phyloP scores from a whole-genome alignment of 2,329 filamentous ascomycete genomes.

The Trichoderma sp. region DNA sequence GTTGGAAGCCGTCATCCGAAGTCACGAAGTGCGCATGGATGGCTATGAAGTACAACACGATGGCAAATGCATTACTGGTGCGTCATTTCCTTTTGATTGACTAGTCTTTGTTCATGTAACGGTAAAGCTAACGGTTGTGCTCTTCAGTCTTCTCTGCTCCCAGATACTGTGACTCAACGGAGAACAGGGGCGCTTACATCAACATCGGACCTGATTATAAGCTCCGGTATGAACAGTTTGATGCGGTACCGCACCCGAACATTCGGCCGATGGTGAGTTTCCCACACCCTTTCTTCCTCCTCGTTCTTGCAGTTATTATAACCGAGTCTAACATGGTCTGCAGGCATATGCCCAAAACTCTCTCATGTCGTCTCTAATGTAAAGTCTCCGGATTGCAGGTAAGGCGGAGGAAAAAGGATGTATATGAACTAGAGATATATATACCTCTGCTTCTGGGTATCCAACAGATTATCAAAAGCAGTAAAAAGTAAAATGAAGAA shows the following conservation, averaged over 20 bases:
- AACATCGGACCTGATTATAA: conserved; percentile 93
- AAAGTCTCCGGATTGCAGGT: conserved; percentile 33
- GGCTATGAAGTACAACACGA: conserved; percentile 99
- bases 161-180: conserved; percentile 95
- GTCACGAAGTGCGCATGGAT: conserved; percentile 97
- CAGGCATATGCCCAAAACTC: conserved; percentile 85
- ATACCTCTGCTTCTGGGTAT: conserved; percentile 11
- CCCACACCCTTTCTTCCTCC: too few species aligned
- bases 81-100: conserved; percentile 35
- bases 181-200: conserved; percentile 98
- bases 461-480: conserved; percentile 30
- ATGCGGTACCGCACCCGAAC: conserved; percentile 93
- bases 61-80: conserved; percentile 90
- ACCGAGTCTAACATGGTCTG: not conserved
- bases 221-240: conserved; percentile 89
- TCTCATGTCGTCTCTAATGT: conserved; percentile 77
- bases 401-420: not conserved
- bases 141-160: conserved; percentile 87
- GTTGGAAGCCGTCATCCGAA: conserved; percentile 91
- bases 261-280: conserved; percentile 83
- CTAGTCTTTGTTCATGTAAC: not conserved
- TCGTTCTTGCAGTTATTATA: not conserved
- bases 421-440: conserved; percentile 28
- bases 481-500: conserved; percentile 31
- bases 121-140: conserved; percentile 28